Evolutionary conservation across 371 early-diverging fungal genomes (phyloP).

Genomic region (Lichtheimia ramosa): DNA sequence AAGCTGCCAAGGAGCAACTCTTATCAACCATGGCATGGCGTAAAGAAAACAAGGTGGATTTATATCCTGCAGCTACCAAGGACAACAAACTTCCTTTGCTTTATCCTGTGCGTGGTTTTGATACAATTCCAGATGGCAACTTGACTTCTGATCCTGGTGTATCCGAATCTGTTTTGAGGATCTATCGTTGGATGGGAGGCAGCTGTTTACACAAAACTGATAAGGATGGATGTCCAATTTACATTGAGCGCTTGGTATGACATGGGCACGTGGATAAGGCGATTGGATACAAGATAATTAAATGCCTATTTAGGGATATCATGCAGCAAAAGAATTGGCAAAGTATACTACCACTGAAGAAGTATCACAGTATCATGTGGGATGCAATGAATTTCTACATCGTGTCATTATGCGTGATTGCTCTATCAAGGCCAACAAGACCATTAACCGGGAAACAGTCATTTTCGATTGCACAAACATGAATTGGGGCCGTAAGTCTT

Average conservation of each 20-base stretch:
- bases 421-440: conserved; percentile 60
- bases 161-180: conserved; percentile 67
- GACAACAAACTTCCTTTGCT: conserved; percentile 68
- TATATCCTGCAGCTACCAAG: conserved; percentile 63
- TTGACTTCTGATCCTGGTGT: conserved; percentile 61
- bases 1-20: conserved; percentile 68
- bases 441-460: conserved; percentile 76
- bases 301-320: conserved; percentile 53
- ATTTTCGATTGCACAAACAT: conserved; percentile 85
- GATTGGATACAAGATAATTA: neutral
- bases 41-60: conserved; percentile 62
- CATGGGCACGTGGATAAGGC: neutral
- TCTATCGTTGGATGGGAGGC: conserved; percentile 77
- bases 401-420: conserved; percentile 74
- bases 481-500: conserved; percentile 66
- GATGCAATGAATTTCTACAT: conserved; percentile 77
- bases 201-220: conserved; percentile 82
- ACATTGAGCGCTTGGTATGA: conserved; percentile 76
- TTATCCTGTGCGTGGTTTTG: conserved; percentile 75
- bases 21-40: conserved; percentile 73
- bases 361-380: conserved; percentile 71
- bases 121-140: conserved; percentile 67
- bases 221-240: conserved; percentile 77
- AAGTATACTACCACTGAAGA: conserved; percentile 63
- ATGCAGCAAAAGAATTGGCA: conserved; percentile 74